Conservation (phyloP, 2,329 filamentous ascomycete species). For the Pestalotiopsis sp. region DNA sequence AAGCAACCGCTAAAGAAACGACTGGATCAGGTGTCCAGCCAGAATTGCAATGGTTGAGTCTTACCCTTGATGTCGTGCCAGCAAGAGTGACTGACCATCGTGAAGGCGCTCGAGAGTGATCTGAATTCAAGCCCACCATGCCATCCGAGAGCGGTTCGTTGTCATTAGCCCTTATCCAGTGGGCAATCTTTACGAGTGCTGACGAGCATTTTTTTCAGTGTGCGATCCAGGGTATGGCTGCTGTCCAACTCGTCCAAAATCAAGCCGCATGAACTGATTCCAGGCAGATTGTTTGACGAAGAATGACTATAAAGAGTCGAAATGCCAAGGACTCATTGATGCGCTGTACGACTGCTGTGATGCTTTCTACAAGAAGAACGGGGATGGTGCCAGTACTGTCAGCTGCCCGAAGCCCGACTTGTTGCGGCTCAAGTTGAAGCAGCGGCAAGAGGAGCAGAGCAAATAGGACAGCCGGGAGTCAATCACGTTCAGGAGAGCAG, state of each 20-base stretch:
- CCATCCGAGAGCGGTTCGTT: constrained; percentile 74
- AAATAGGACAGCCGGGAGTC: constrained; percentile 13
- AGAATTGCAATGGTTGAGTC: not conserved
- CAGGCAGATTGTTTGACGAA: constrained; percentile 76
- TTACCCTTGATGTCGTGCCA: not conserved
- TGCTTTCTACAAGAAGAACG: constrained; percentile 79
- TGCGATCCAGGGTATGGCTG: constrained; percentile 14
- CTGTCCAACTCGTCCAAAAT: not conserved
- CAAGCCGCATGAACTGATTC: constrained; percentile 20
- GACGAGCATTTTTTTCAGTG: constrained; percentile 64
- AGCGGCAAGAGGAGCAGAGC: constrained; percentile 52
- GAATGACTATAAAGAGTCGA: constrained; percentile 84
- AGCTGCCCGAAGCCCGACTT: constrained; percentile 86
- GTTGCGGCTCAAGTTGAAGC: constrained; percentile 83
- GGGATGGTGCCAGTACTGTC: constrained; percentile 73
- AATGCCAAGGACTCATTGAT: constrained; percentile 76
- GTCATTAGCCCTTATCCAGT: constrained; percentile 37
- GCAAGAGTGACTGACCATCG: not conserved
- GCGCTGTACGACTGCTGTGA: constrained; percentile 94
- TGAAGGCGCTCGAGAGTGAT: constrained; percentile 64
- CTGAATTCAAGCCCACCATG: constrained; percentile 77
- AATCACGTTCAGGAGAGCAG: not conserved
- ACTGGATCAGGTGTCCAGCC: not conserved
- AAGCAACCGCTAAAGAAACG: not conserved
- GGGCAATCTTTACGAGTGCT: not conserved